phyloP scores from a whole-genome alignment of 192 early-diverging fungal genomes.

The Entomortierella parvispora region DNA sequence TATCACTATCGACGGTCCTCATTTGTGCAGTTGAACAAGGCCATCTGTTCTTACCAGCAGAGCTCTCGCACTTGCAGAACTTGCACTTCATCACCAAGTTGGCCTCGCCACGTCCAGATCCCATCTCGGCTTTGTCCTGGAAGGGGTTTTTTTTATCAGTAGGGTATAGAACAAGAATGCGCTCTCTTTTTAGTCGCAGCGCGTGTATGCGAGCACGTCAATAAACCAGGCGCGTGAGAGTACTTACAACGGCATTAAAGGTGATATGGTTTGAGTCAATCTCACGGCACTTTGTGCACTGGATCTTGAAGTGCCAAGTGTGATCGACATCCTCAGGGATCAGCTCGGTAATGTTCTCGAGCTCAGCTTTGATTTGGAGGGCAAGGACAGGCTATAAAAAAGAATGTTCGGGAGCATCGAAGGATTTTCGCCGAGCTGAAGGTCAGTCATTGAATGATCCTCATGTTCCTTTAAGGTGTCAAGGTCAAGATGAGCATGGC shows the following conservation, averaged over 20 bases:
- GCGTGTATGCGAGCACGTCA: too few species aligned
- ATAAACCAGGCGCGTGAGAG: too few species aligned
- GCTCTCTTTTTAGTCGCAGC: too few species aligned
- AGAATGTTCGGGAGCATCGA: too few species aligned
- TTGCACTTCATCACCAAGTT: slow-evolving; percentile 94
- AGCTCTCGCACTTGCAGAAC: slow-evolving; percentile 84
- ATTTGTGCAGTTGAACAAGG: too few species aligned
- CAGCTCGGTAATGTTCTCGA: slow-evolving; percentile 84
- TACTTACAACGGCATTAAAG: slow-evolving; percentile 68
- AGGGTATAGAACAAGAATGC: slow-evolving; percentile 14
- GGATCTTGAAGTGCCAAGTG: slow-evolving; percentile 78
- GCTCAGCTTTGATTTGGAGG: slow-evolving; percentile 79
- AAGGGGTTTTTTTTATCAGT: background rate
- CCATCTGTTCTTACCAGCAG: slow-evolving; percentile 68
- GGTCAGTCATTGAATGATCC: too few species aligned
- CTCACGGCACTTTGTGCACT: slow-evolving; percentile 87
- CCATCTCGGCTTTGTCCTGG: slow-evolving; percentile 71
- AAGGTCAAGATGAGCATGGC: too few species aligned
- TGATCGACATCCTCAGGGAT: slow-evolving; percentile 67
- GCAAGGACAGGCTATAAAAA: slow-evolving; percentile 53
- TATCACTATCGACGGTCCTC: too few species aligned
- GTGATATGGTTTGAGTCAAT: slow-evolving; percentile 72
- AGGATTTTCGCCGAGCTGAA: too few species aligned
- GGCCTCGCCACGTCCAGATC: slow-evolving; percentile 80
- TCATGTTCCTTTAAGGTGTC: too few species aligned